These are phyloP conservation scores for Massarina eburnea DNA, from an alignment of 2,329 filamentous ascomycete species.

Conservation along the genomic window DNA sequence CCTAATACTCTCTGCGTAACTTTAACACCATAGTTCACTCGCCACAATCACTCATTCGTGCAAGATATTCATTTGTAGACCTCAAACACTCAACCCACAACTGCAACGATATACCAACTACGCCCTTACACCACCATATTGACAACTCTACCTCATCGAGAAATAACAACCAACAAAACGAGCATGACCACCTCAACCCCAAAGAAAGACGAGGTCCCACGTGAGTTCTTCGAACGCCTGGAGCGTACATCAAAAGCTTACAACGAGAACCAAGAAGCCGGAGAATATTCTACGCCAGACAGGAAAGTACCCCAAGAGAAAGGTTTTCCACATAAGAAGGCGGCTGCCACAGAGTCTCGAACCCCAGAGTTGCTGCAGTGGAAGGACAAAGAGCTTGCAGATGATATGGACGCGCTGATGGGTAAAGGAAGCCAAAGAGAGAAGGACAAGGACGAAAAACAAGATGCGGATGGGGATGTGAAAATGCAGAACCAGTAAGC, in stretches of 20 bases:
- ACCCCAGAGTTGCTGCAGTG: constrained; percentile 1
- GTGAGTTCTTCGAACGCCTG: background rate
- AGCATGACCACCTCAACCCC: too few species aligned
- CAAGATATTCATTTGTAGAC: too few species aligned
- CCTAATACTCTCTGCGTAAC: too few species aligned
- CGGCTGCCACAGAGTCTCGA: background rate
- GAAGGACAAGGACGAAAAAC: background rate
- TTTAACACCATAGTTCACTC: too few species aligned
- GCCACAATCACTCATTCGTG: too few species aligned
- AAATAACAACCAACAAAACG: too few species aligned
- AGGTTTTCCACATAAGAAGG: background rate
- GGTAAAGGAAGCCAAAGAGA: background rate
- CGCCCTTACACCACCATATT: too few species aligned
- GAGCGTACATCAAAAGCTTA: background rate
- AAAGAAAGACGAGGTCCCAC: background rate
- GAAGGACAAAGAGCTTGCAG: constrained; percentile 2
- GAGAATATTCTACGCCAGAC: background rate
- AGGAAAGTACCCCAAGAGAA: background rate
- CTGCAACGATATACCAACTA: too few species aligned
- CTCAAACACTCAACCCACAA: too few species aligned
- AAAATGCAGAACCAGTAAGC: background rate
- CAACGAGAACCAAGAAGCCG: background rate
- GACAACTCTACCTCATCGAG: too few species aligned
- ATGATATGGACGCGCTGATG: constrained; percentile 1
- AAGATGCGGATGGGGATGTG: background rate